A percentile compares a stretch with the other conserved stretches of the same genome.
Evolutionary conservation across 768 basidiomycete species (phyloP).

Genomic region (Suillus subaureus): DNA sequence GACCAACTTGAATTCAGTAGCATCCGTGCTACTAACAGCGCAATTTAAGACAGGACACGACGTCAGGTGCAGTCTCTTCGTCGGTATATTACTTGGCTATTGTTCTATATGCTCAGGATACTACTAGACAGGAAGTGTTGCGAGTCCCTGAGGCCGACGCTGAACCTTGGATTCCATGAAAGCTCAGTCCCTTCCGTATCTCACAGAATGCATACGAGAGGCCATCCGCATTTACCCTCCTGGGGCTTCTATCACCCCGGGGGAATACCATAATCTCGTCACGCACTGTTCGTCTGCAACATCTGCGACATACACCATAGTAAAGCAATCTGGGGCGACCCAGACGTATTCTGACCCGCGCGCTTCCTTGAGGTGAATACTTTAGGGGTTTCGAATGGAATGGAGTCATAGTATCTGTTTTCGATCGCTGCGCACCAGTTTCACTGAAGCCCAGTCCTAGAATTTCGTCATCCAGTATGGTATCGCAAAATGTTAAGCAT

Average conservation of each 20-base stretch:
- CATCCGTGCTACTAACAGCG: neutral
- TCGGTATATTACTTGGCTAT: conserved; percentile 39
- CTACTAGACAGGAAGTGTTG: conserved; percentile 39
- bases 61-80: conserved; percentile 38
- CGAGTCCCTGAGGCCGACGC: conserved; percentile 26
- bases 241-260: conserved; percentile 7
- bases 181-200: conserved; percentile 11
- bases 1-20: neutral
- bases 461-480: conserved; percentile 1
- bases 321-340: too few relatives aligned
- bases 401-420: too few relatives aligned
- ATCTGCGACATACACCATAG: neutral
- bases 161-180: conserved; percentile 33
- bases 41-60: conserved; percentile 33
- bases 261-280: neutral
- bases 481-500: conserved; percentile 1
- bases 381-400: too few relatives aligned
- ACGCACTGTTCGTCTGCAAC: neutral
- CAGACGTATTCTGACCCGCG: too few relatives aligned
- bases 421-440: too few relatives aligned
- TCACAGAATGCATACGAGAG: conserved; percentile 40
- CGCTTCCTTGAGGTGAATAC: too few relatives aligned
- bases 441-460: neutral
- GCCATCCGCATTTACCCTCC: conserved; percentile 36
- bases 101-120: conserved; percentile 36